phyloP scores from a whole-genome alignment of 139 green algal genomes.

The Tetradesmus obliquus region DNA sequence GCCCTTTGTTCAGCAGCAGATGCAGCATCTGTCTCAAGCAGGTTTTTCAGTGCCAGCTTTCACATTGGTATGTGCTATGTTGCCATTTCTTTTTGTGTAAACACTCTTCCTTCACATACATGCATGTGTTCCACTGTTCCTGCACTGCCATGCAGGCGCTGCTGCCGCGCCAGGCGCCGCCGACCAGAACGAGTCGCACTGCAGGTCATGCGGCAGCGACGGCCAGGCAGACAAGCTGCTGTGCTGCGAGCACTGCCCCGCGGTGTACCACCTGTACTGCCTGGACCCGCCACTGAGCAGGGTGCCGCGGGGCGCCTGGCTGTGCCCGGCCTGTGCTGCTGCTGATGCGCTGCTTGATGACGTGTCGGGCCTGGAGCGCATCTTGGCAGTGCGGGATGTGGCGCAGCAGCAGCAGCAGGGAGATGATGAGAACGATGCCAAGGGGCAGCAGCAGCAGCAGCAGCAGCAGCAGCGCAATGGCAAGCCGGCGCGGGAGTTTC shows the following conservation, averaged over 20 bases:
- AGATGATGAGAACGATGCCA: background rate
- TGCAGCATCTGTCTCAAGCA: background rate
- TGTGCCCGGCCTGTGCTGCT: slow-evolving; percentile 63
- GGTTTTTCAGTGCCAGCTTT: background rate
- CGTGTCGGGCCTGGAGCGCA: slow-evolving; percentile 47
- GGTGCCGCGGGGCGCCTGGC: slow-evolving; percentile 70
- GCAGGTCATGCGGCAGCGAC: slow-evolving; percentile 50
- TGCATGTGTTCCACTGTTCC: background rate
- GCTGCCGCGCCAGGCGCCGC: slow-evolving; percentile 15
- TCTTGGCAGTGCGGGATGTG: slow-evolving; percentile 54
- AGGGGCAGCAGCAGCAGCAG: slow-evolving; percentile 23
- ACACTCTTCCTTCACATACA: background rate
- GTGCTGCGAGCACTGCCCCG: slow-evolving; percentile 72
- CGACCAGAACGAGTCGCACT: slow-evolving; percentile 49
- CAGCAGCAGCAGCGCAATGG: background rate
- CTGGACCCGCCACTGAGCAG: slow-evolving; percentile 66
- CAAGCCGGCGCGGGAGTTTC: slow-evolving; percentile 54
- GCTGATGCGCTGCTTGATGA: slow-evolving; percentile 28
- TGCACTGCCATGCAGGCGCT: background rate
- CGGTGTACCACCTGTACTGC: slow-evolving; percentile 74
- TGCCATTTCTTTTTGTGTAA: no score
- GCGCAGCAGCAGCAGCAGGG: slow-evolving; percentile 18
- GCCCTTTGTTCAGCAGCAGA: background rate
- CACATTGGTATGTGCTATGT: background rate
- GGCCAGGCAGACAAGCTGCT: slow-evolving; percentile 64